These are phyloP conservation scores for Lotus japonicus DNA, from an alignment of 306 rosid species.

Conservation along the genomic window DNA sequence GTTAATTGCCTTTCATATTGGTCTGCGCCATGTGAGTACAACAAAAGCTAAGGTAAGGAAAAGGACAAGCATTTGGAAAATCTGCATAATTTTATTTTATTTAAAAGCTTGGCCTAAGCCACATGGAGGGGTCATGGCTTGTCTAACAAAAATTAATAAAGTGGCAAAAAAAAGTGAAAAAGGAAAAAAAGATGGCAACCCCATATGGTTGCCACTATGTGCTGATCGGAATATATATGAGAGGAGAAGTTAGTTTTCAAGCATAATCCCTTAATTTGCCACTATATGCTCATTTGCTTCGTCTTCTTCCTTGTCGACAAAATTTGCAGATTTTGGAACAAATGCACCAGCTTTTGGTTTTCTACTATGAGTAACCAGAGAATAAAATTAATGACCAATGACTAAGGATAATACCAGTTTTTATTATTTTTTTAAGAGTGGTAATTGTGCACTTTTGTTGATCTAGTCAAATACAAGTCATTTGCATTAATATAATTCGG, in stretches of 20 bases:
- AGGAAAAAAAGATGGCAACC: constrained; percentile 30
- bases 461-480: background rate
- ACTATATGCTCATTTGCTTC: constrained; percentile 11
- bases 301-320: constrained; percentile 44
- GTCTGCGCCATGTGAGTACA: constrained; percentile 52
- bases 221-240: background rate
- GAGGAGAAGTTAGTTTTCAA: constrained; percentile 9
- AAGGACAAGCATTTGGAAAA: constrained; percentile 46
- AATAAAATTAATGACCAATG: background rate
- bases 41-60: constrained; percentile 47
- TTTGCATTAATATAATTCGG: background rate
- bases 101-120: constrained; percentile 39
- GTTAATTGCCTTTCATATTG: constrained; percentile 19
- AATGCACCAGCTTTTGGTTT: background rate
- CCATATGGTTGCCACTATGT: constrained; percentile 46
- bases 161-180: constrained; percentile 23
- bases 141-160: constrained; percentile 49
- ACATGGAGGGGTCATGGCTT: constrained; percentile 82
- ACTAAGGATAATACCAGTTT: no score
- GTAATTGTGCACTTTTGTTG: background rate
- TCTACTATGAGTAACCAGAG: background rate
- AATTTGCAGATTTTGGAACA: constrained; percentile 7
- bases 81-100: constrained; percentile 26
- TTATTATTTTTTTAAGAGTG: background rate
- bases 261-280: constrained; percentile 1